Conservation (phyloP, 2,329 filamentous ascomycete genomes). For the Tolypocladium album region DNA sequence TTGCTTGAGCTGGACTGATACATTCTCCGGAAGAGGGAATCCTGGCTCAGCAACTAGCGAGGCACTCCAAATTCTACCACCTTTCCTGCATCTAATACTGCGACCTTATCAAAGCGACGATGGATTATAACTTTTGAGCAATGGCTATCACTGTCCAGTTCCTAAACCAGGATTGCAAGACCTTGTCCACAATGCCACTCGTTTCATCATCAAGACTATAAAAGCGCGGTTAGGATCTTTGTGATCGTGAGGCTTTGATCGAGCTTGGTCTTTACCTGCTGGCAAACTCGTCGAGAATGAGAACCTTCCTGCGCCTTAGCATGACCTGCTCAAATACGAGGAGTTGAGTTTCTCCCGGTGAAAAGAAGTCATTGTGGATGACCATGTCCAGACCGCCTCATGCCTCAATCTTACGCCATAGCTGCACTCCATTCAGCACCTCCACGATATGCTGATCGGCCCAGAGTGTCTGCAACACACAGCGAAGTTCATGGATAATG, state of each 20-base stretch:
- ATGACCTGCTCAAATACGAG: neutral
- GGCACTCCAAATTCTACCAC: neutral
- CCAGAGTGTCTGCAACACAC: constrained; percentile 5
- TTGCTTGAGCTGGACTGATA: neutral
- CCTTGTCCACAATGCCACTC: neutral
- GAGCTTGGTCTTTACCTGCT: neutral
- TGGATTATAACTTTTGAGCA: neutral
- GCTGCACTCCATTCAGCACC: neutral
- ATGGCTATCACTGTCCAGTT: neutral
- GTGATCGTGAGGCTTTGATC: neutral
- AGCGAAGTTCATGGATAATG: neutral
- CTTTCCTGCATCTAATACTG: neutral
- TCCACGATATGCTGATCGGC: neutral
- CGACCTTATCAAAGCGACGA: neutral
- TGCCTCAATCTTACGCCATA: neutral
- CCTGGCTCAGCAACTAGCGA: neutral
- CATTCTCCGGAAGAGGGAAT: neutral
- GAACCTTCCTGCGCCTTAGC: neutral
- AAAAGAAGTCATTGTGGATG: neutral
- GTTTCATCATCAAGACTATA: neutral
- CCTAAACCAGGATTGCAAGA: neutral
- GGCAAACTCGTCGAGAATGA: neutral
- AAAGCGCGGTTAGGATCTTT: neutral
- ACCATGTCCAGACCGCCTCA: neutral
- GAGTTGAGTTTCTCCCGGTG: neutral